A percentile compares a stretch with the other conserved stretches of the same genome.
Conservation (phyloP, 495 filamentous ascomycete species). For the Astrothelium macrocarpum region DNA sequence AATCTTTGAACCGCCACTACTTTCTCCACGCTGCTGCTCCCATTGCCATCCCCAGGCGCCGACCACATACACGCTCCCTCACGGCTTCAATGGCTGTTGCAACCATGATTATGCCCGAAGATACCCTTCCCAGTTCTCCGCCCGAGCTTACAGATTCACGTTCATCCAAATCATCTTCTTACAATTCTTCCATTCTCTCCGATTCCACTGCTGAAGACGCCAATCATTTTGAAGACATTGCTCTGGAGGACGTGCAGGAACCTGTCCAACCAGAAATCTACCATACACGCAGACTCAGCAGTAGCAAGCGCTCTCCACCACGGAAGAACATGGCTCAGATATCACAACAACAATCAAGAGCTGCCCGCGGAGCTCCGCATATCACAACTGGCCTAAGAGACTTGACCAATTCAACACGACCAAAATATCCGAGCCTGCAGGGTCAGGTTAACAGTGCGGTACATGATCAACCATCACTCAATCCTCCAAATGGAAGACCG, state of each 20-base stretch:
- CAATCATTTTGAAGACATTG: conserved; percentile 84
- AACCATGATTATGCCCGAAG: conserved; percentile 16
- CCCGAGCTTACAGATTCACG: conserved; percentile 78
- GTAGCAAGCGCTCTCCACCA: conserved; percentile 14
- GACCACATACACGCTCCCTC: conserved; percentile 11
- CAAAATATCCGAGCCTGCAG: conserved; percentile 32
- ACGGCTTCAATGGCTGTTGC: conserved; percentile 11
- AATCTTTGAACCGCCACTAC: not conserved
- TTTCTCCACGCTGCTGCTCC: not conserved
- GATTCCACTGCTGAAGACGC: conserved; percentile 35
- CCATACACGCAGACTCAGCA: conserved; percentile 38
- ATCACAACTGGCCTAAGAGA: conserved; percentile 20
- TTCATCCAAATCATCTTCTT: conserved; percentile 85
- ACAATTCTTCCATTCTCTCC: conserved; percentile 62
- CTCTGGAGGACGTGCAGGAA: conserved; percentile 59
- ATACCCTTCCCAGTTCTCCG: conserved; percentile 60
- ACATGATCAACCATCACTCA: conserved; percentile 25
- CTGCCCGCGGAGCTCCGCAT: not conserved
- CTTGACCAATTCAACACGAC: conserved; percentile 24
- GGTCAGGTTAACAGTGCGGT: conserved; percentile 28
- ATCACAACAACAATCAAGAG: conserved; percentile 9
- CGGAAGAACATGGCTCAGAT: conserved; percentile 17
- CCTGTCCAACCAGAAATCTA: conserved; percentile 20
- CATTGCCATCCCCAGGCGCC: conserved; percentile 4
- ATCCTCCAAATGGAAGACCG: conserved; percentile 23